These are phyloP conservation scores for Cucurbita maxima DNA, from an alignment of 306 rosid genomes.

Conservation along the genomic window DNA sequence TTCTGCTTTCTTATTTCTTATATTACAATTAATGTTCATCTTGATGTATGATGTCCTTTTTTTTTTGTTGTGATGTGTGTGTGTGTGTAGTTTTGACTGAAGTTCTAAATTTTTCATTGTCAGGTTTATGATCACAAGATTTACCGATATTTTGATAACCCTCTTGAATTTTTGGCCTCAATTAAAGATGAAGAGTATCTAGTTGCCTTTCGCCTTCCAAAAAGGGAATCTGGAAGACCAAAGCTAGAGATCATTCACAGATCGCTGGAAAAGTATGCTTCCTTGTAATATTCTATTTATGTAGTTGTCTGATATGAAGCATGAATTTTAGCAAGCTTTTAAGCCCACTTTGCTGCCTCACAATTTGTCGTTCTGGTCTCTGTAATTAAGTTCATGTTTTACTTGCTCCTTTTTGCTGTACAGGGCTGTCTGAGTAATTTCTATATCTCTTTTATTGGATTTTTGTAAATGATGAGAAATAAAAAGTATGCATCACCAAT, in stretches of 20 bases:
- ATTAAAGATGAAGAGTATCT: constrained; percentile 83
- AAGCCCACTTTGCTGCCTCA: too few species aligned
- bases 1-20: neutral
- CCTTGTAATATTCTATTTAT: constrained; percentile 3
- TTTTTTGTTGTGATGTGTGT: neutral
- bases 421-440: neutral
- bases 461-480: neutral
- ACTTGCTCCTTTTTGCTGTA: neutral
- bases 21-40: neutral
- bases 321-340: neutral
- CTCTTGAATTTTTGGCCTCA: constrained; percentile 46
- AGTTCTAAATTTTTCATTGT: neutral
- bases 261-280: constrained; percentile 59
- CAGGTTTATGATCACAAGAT: constrained; percentile 71
- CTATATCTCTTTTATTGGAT: neutral
- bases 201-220: constrained; percentile 66
- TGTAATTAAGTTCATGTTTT: neutral
- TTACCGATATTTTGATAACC: constrained; percentile 61
- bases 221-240: constrained; percentile 33
- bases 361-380: neutral
- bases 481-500: neutral
- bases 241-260: constrained; percentile 73
- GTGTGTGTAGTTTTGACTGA: neutral
- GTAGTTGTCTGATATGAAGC: neutral
- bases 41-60: neutral